phyloP scores from a whole-genome alignment of 805 yeast species.

The Pichia phayaonensis region DNA sequence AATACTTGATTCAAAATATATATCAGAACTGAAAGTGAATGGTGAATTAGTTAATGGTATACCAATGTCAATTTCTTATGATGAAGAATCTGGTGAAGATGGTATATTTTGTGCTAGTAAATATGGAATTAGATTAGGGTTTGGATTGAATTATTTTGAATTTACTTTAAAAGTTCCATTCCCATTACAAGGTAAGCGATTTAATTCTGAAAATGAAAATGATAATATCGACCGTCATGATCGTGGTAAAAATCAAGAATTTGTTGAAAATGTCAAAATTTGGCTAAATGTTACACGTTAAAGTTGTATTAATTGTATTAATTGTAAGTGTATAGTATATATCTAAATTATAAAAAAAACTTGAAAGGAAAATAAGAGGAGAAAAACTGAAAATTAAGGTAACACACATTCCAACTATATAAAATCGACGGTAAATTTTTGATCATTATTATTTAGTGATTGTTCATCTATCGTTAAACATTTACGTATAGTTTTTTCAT shows the following conservation, averaged over 20 bases:
- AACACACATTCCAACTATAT: too few relatives aligned
- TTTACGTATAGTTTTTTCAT: conserved; percentile 1
- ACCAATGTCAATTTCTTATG: conserved; percentile 34
- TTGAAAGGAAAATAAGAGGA: neutral
- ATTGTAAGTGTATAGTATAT: neutral
- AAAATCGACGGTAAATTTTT: conserved; percentile 1
- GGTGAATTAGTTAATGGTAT: conserved; percentile 38
- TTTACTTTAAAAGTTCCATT: conserved; percentile 27
- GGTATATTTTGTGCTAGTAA: conserved; percentile 27
- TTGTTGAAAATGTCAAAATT: conserved; percentile 28
- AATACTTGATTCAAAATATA: conserved; percentile 31
- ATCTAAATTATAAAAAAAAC: neutral
- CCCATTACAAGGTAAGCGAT: conserved; percentile 9
- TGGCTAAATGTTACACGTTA: conserved; percentile 35
- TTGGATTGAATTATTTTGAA: conserved; percentile 40
- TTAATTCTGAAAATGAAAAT: neutral
- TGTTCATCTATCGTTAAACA: neutral
- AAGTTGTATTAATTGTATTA: neutral
- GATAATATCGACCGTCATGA: conserved; percentile 3
- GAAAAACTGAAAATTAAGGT: neutral
- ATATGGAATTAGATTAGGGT: conserved; percentile 29
- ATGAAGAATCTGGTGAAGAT: conserved; percentile 13
- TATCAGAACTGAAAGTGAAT: conserved; percentile 33
- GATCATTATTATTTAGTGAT: neutral
- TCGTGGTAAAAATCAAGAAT: conserved; percentile 4